phyloP scores from a whole-genome alignment of 140 eudicot genomes.

The Oenanthe javanica region DNA sequence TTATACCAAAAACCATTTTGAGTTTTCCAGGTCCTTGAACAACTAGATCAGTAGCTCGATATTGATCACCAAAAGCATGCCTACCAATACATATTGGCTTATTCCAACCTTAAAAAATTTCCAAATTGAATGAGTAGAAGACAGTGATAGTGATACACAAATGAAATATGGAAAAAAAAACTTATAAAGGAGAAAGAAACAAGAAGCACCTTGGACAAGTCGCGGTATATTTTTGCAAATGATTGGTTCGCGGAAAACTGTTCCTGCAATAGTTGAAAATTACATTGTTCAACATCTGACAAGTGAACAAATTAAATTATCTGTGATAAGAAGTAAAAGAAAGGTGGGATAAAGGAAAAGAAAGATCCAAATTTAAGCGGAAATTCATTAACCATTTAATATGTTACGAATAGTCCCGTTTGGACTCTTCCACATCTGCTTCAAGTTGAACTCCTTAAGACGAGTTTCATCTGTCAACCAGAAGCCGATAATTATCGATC shows the following conservation, averaged over 20 bases:
- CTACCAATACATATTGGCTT: constrained; percentile 98
- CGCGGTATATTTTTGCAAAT: constrained; percentile 90
- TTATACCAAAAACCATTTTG: constrained; percentile 82
- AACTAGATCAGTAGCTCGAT: constrained; percentile 90
- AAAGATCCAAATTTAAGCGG: neutral
- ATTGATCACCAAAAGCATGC: constrained; percentile 99
- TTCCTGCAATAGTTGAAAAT: constrained; percentile 48
- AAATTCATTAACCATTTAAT: constrained; percentile 58
- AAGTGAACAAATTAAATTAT: neutral
- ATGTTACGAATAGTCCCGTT: constrained; percentile 96
- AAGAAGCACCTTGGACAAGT: constrained; percentile 65
- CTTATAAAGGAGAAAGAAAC: neutral
- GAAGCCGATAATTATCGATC: neutral
- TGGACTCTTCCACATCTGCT: constrained; percentile 97
- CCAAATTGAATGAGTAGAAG: neutral
- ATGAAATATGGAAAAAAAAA: neutral
- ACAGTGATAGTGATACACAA: neutral
- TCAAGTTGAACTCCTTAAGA: constrained; percentile 75
- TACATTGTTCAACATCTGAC: neutral
- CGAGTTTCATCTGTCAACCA: constrained; percentile 79
- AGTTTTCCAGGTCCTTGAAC: constrained; percentile 94
- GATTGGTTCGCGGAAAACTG: constrained; percentile 98
- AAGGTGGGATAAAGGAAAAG: neutral
- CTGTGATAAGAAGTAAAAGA: neutral
- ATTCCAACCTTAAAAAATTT: constrained; percentile 64